These are phyloP conservation scores for Trichosporon inkin DNA, from an alignment of 1,284 basidiomycete genomes.

Conservation along the genomic window DNA sequence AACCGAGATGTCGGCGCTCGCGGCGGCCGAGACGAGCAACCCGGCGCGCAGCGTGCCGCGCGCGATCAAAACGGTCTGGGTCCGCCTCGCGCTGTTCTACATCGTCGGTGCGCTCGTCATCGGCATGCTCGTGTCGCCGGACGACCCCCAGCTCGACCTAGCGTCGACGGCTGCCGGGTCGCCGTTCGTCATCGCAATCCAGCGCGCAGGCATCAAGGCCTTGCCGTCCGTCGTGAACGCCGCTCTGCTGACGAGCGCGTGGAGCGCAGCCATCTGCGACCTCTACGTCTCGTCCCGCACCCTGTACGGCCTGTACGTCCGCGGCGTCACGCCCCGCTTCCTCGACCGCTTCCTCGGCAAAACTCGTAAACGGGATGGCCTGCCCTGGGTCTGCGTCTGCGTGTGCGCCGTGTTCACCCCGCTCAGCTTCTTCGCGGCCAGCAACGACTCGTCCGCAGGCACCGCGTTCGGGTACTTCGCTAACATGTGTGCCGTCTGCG, in stretches of 20 bases:
- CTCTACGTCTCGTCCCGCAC: slow-evolving; percentile 57
- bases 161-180: slow-evolving; percentile 63
- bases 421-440: slow-evolving; percentile 39
- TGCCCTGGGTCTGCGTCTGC: slow-evolving; percentile 33
- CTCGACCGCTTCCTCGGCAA: slow-evolving; percentile 16
- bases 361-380: slow-evolving; percentile 47
- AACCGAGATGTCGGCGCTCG: slow-evolving; percentile 50
- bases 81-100: slow-evolving; percentile 63
- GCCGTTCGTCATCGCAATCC: slow-evolving; percentile 70
- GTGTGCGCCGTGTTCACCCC: slow-evolving; percentile 27
- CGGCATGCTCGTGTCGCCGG: slow-evolving; percentile 70
- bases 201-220: slow-evolving; percentile 66
- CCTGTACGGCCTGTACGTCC: slow-evolving; percentile 56
- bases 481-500: slow-evolving; percentile 58
- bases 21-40: slow-evolving; percentile 53
- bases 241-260: slow-evolving; percentile 56
- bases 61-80: slow-evolving; percentile 69
- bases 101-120: slow-evolving; percentile 61
- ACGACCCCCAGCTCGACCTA: slow-evolving; percentile 58
- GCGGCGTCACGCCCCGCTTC: slow-evolving; percentile 62
- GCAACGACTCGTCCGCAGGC: slow-evolving; percentile 52
- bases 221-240: slow-evolving; percentile 66
- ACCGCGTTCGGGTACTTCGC: slow-evolving; percentile 70
- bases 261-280: slow-evolving; percentile 57
- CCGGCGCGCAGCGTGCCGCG: slow-evolving; percentile 71